Base-by-base conservation (phyloP, 1,284 basidiomycete genomes). In the Amylostereum chailletii region DNA sequence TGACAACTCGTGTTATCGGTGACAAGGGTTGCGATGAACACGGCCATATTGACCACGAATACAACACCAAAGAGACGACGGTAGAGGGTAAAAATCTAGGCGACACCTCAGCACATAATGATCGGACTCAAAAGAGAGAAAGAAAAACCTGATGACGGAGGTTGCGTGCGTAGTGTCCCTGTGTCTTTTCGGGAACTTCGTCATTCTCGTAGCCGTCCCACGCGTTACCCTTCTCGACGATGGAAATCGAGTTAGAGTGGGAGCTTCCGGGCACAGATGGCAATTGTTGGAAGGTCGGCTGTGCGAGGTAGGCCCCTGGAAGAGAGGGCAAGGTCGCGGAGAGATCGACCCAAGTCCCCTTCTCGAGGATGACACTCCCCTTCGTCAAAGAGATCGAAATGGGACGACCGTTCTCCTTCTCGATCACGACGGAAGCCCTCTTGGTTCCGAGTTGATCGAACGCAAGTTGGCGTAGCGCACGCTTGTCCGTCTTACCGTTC, bases 131-230 rank as follows among this genome's bases (percentile, higher is more conserved):
- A 19, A 19, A 19, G 19, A 19, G 19, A 19, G 19, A 19, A 19
- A 19, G 19, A 19, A 19, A 19, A 19, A 19, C 59, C 48, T 72
- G 72, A 55, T 79, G 72, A 26, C 77, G 73, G 33, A 81, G 55
- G 56, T 79, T 78, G 48, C 76, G 74, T 44, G 74, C 30, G 39
- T 59, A 52, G 59, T 70, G 72, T 8, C 72, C 65, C 47, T 79
- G 69, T 5, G 58, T 69, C 61, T 82, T 80, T n/a, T 72, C 65
- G 1, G 78, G 77, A 3, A 80, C 55, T 3, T 61, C 60, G 47
- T 77, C 76, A 40, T 77, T 66, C 51, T 71, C 58, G 58, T 79
- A 79, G 5, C 75, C 76, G 29, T 74, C 70, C 77, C 77, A 79
- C 26, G 63, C 46, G 58, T 51, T 55, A 1, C 55, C 61, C 34